These are phyloP conservation scores for Cadophora sp. DNA, from an alignment of 2,329 filamentous ascomycete species.

Conservation along the genomic window DNA sequence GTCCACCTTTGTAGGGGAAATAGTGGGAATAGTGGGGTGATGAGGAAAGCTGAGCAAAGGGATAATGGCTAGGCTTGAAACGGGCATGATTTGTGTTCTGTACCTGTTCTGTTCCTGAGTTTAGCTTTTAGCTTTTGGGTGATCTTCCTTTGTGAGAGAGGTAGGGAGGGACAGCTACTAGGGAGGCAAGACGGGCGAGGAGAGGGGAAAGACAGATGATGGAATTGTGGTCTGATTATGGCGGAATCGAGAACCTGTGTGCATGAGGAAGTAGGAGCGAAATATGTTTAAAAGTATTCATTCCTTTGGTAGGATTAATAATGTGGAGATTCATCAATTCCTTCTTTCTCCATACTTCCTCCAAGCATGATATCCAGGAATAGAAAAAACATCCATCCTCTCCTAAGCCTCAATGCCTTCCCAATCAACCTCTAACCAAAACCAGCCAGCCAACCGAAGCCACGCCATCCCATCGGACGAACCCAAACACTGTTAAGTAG, in stretches of 20 bases:
- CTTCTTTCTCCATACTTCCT: too few relatives aligned
- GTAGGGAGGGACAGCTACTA: background rate
- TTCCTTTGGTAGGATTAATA: too few relatives aligned
- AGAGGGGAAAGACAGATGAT: background rate
- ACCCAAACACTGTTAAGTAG: background rate
- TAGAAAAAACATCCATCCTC: too few relatives aligned
- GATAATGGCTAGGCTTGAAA: conserved; percentile 1
- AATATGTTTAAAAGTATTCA: too few relatives aligned
- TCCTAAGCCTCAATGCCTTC: background rate
- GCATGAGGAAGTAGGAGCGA: too few relatives aligned
- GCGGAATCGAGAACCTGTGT: background rate
- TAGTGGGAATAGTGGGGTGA: background rate
- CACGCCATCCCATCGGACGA: conserved; percentile 1
- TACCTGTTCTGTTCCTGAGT: conserved; percentile 4
- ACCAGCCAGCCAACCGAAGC: background rate
- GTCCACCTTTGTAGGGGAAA: background rate
- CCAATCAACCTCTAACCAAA: background rate
- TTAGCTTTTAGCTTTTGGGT: conserved; percentile 12
- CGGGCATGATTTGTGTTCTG: background rate
- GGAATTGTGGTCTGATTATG: background rate
- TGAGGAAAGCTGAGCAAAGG: background rate
- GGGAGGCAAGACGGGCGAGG: too few relatives aligned
- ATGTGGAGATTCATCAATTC: too few relatives aligned
- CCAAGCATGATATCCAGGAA: too few relatives aligned
- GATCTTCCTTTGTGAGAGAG: background rate